Conservation (phyloP, 768 basidiomycete species). For the Ephemerocybe angulata region DNA sequence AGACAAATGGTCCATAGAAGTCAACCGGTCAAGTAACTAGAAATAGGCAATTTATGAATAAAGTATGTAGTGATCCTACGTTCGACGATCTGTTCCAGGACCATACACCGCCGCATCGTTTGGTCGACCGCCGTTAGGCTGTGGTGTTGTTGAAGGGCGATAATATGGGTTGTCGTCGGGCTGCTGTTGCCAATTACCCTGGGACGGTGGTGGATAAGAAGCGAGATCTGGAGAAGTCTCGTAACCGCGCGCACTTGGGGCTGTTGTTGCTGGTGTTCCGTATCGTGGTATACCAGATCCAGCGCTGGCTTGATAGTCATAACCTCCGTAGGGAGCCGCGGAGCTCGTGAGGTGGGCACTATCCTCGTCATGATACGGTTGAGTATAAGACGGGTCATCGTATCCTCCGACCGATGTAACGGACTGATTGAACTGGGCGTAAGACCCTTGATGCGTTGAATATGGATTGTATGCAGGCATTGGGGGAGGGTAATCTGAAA, state of each 20-base stretch:
- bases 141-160: neutral
- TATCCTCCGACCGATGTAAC: constrained; percentile 52
- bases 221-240: no score
- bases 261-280: constrained; percentile 28
- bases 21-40: neutral
- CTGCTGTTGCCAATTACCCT: neutral
- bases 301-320: neutral
- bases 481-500: constrained; percentile 53
- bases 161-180: neutral
- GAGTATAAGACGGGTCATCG: constrained; percentile 36
- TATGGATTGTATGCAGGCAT: constrained; percentile 81
- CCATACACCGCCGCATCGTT: neutral
- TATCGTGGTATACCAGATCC: constrained; percentile 34
- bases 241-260: no score
- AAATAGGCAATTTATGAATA: neutral
- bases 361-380: constrained; percentile 62
- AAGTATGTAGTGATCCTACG: neutral
- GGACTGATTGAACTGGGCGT: constrained; percentile 58
- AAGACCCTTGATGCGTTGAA: constrained; percentile 49
- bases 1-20: neutral
- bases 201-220: constrained; percentile 29
- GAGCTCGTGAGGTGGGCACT: constrained; percentile 56
- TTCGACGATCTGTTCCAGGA: neutral
- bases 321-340: constrained; percentile 39
- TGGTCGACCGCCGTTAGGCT: no score